Base-by-base conservation (phyloP, 1,284 basidiomycete species). In the Ganoderma lingzhi region DNA sequence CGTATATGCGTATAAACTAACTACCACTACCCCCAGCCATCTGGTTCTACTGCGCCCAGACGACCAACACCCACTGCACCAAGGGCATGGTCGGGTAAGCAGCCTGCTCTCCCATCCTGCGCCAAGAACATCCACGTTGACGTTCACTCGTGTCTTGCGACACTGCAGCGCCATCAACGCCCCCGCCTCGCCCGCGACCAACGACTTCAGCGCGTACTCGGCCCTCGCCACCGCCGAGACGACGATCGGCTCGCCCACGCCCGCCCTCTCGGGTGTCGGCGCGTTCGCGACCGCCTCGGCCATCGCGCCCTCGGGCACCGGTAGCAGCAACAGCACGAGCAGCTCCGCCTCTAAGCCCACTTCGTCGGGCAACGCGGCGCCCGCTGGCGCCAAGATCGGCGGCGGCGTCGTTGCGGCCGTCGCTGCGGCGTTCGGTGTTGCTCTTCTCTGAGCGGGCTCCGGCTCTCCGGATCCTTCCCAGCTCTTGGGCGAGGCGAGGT, bases 41-140 rank as follows among this genome's bases (percentile, higher is more conserved):
- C 68, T 90, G 88, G 88, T 88, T 88, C 82, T 89, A 81, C 84
- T 90, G 88, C 80, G 85, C 86, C 64, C 85, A 87, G 73, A 77
- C 48, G 0, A 83, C 83, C 15, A 8, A 48, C 4, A 75, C 81
- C 9, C 87, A 88, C 76, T 88, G 87, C 74, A 65, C 72, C 23
- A 69, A 75, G 10, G 86, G 86, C 75, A 82, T 79, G 81, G 82
- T 82, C 63, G 82, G 82, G 80, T 81, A 72, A 56, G 79, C 70
- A 0, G 9, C 19, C 15, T 4, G 35, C 19, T 51, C 35, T 19
- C 41, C 59, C 42, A 28, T 55, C 32, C n/a, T 30, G 6, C 23
- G 9, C 2, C 48, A 23, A 14, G 23, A 3, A 30, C 17, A 1
- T 28, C 53, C 10, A 48, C 6, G 62, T 55, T 41, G 62, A 61